Conservation (phyloP, 2,329 filamentous ascomycete genomes). For the Ascosphaera apis region DNA sequence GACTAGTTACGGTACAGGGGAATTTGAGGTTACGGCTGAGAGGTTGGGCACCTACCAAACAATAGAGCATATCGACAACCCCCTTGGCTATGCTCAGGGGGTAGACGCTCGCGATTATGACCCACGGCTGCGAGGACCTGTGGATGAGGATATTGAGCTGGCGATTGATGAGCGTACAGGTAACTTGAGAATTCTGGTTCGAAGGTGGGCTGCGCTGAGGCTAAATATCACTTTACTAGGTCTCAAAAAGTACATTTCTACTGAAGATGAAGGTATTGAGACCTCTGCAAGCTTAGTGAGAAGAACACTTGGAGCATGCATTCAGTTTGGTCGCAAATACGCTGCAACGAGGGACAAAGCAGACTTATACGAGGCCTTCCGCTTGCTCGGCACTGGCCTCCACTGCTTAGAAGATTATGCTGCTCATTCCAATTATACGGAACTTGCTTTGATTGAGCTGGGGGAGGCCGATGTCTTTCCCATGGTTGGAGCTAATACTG, state of each 20-base stretch:
- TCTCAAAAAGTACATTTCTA: conserved; percentile 87
- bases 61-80: conserved; percentile 62
- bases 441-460: conserved; percentile 69
- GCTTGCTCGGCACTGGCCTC: conserved; percentile 64
- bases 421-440: conserved; percentile 81
- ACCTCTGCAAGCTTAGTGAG: conserved; percentile 61
- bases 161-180: conserved; percentile 52
- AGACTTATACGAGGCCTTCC: conserved; percentile 72
- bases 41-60: conserved; percentile 61
- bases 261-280: conserved; percentile 54
- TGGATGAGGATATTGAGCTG: conserved; percentile 59
- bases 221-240: conserved; percentile 13
- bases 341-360: conserved; percentile 38
- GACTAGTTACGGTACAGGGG: conserved; percentile 38
- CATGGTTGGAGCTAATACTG: conserved; percentile 58
- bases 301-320: conserved; percentile 46
- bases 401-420: conserved; percentile 87
- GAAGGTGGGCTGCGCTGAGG: background rate
- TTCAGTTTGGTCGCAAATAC: conserved; percentile 61
- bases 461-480: conserved; percentile 66
- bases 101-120: conserved; percentile 67
- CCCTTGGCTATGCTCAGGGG: conserved; percentile 73
- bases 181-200: conserved; percentile 7
- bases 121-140: conserved; percentile 51
- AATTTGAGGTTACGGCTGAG: conserved; percentile 65